A percentile compares a stretch with the other conserved stretches of the same genome.
Conservation (phyloP, 768 basidiomycete species). For the Boletus sp. region DNA sequence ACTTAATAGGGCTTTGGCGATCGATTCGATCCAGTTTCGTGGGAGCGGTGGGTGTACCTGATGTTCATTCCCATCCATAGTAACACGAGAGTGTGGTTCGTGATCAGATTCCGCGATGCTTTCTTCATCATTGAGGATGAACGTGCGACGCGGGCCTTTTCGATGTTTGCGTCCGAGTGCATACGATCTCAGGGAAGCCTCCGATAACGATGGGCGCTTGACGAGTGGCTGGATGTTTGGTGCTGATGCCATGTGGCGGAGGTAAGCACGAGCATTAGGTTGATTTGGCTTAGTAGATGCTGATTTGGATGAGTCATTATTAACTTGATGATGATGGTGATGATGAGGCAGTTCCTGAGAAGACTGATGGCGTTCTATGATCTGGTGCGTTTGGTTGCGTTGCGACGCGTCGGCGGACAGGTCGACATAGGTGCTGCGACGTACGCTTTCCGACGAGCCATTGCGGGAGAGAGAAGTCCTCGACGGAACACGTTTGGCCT, state of each 20-base stretch:
- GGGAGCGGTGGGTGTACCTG: slow-evolving; percentile 54
- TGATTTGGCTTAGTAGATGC: slow-evolving; percentile 21
- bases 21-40: slow-evolving; percentile 66
- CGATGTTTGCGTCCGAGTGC: slow-evolving; percentile 16
- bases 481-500: slow-evolving; percentile 11
- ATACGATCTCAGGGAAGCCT: slow-evolving; percentile 35
- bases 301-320: slow-evolving; percentile 27
- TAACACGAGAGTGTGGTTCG: slow-evolving; percentile 24
- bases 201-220: slow-evolving; percentile 34
- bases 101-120: slow-evolving; percentile 21
- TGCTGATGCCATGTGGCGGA: slow-evolving; percentile 73
- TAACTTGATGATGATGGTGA: slow-evolving; percentile 20
- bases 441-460: slow-evolving; percentile 24
- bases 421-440: slow-evolving; percentile 12
- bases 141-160: slow-evolving; percentile 31
- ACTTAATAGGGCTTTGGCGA: slow-evolving; percentile 63
- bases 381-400: slow-evolving; percentile 9
- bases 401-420: slow-evolving; percentile 10
- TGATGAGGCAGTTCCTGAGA: slow-evolving; percentile 24
- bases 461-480: slow-evolving; percentile 15
- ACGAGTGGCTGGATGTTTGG: slow-evolving; percentile 41
- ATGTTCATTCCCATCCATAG: slow-evolving; percentile 33
- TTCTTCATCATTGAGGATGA: slow-evolving; percentile 36
- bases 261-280: slow-evolving; percentile 61
- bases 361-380: slow-evolving; percentile 21